phyloP scores from a whole-genome alignment of 495 filamentous ascomycete species.

The Amphirosellinia nigrospora region DNA sequence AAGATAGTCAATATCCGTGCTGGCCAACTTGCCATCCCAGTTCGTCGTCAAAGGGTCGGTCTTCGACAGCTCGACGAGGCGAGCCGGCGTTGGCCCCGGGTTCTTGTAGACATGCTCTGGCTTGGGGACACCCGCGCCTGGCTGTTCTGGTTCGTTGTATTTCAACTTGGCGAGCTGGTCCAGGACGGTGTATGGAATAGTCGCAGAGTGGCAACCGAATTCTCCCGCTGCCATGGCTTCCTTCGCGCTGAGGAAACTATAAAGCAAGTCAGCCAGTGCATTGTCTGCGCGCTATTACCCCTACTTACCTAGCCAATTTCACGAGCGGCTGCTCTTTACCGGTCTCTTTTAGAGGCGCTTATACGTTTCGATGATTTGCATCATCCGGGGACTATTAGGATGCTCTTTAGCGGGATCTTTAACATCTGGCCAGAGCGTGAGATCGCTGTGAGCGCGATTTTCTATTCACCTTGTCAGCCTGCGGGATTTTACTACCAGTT shows the following conservation, averaged over 20 bases:
- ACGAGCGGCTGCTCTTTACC: slow-evolving; percentile 50
- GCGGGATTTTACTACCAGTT: neutral
- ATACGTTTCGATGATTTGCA: slow-evolving; percentile 46
- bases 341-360: slow-evolving; percentile 48
- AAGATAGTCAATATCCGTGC: slow-evolving; percentile 38
- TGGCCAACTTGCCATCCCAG: slow-evolving; percentile 34
- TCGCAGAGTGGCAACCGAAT: slow-evolving; percentile 40
- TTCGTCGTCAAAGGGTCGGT: slow-evolving; percentile 34
- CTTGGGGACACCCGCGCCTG: slow-evolving; percentile 31
- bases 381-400: slow-evolving; percentile 45
- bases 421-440: slow-evolving; percentile 36
- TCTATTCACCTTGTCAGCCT: slow-evolving; percentile 19
- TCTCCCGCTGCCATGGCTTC: slow-evolving; percentile 40
- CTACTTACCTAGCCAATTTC: slow-evolving; percentile 40
- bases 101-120: slow-evolving; percentile 33
- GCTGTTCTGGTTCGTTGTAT: slow-evolving; percentile 31
- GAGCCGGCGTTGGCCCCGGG: slow-evolving; percentile 28
- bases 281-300: neutral
- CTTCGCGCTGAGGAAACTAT: slow-evolving; percentile 41
- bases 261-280: neutral
- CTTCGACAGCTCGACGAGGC: slow-evolving; percentile 30
- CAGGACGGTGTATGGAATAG: slow-evolving; percentile 32
- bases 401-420: slow-evolving; percentile 47
- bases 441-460: slow-evolving; percentile 40
- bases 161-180: slow-evolving; percentile 32